phyloP scores from a whole-genome alignment of 495 filamentous ascomycete genomes.

The Cairneyella variabilis region DNA sequence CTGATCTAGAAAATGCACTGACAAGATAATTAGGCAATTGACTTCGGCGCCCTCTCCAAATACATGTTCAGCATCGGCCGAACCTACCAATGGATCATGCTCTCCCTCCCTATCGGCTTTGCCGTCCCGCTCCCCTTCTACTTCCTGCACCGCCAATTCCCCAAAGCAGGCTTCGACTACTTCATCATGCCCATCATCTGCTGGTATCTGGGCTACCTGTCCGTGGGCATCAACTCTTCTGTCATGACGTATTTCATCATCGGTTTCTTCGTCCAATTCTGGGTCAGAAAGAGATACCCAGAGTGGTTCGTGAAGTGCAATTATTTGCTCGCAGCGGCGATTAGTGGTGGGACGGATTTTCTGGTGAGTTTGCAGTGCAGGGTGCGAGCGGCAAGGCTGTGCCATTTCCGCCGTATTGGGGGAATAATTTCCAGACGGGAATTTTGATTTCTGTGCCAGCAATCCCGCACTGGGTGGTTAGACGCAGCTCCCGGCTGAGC shows the following conservation, averaged over 20 bases:
- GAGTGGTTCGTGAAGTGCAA: constrained; percentile 53
- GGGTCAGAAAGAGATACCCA: constrained; percentile 44
- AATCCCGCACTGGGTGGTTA: constrained; percentile 12
- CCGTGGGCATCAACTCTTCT: constrained; percentile 35
- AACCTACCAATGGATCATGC: constrained; percentile 31
- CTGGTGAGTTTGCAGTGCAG: constrained; percentile 56
- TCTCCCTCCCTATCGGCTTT: constrained; percentile 33
- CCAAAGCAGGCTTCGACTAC: constrained; percentile 23
- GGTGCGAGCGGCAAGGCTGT: constrained; percentile 39
- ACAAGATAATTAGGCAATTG: constrained; percentile 26
- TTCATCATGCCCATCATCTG: constrained; percentile 32
- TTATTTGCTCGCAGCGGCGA: constrained; percentile 49
- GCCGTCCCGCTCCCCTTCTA: constrained; percentile 32
- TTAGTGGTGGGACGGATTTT: constrained; percentile 48
- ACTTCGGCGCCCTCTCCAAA: constrained; percentile 36
- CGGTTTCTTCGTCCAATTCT: constrained; percentile 46
- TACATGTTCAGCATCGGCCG: constrained; percentile 36
- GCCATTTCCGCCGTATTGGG: constrained; percentile 29
- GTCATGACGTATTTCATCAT: constrained; percentile 33
- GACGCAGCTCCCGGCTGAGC: too few relatives aligned
- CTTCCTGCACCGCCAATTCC: constrained; percentile 19
- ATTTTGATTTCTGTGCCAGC: constrained; percentile 10
- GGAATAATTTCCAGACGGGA: constrained; percentile 17
- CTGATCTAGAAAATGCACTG: neutral
- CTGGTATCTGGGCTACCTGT: constrained; percentile 32